phyloP scores from a whole-genome alignment of 495 filamentous ascomycete species.

The Talaromyces adpressus region DNA sequence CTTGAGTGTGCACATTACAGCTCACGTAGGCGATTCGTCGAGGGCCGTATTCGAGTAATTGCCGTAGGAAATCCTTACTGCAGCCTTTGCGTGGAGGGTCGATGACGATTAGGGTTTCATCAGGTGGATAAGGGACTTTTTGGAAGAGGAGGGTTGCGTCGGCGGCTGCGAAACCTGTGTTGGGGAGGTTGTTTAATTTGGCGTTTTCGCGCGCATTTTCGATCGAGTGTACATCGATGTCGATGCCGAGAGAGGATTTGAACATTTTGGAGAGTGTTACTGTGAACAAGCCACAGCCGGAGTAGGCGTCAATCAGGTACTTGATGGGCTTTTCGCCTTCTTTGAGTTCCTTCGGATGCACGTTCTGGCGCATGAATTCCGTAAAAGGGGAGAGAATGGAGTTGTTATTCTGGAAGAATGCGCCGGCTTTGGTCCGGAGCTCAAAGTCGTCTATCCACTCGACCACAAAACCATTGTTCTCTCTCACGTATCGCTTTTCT shows the following conservation, averaged over 20 bases:
- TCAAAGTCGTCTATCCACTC: constrained; percentile 83
- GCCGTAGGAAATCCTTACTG: constrained; percentile 72
- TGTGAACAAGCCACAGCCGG: constrained; percentile 92
- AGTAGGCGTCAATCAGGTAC: constrained; percentile 95
- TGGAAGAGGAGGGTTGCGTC: constrained; percentile 80
- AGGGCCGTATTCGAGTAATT: constrained; percentile 71
- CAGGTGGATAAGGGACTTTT: constrained; percentile 57
- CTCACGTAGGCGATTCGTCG: constrained; percentile 83
- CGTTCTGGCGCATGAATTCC: constrained; percentile 77
- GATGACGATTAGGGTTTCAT: constrained; percentile 82
- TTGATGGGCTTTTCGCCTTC: constrained; percentile 47
- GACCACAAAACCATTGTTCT: constrained; percentile 68
- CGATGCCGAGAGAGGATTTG: constrained; percentile 59
- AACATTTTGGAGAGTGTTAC: constrained; percentile 85
- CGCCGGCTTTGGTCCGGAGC: constrained; percentile 83
- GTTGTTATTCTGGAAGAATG: constrained; percentile 99
- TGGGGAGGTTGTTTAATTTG: constrained; percentile 61
- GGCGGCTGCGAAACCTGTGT: constrained; percentile 73
- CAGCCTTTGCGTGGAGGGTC: constrained; percentile 95
- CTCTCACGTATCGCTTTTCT: constrained; percentile 78
- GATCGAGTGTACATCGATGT: constrained; percentile 67
- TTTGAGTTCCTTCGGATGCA: constrained; percentile 42
- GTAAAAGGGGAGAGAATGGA: constrained; percentile 91
- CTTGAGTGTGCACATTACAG: constrained; percentile 97
- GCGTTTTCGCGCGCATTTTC: constrained; percentile 70